Evolutionary conservation across 208 protist species (phyloP).

Genomic region (Naegleria lovaniensis): DNA sequence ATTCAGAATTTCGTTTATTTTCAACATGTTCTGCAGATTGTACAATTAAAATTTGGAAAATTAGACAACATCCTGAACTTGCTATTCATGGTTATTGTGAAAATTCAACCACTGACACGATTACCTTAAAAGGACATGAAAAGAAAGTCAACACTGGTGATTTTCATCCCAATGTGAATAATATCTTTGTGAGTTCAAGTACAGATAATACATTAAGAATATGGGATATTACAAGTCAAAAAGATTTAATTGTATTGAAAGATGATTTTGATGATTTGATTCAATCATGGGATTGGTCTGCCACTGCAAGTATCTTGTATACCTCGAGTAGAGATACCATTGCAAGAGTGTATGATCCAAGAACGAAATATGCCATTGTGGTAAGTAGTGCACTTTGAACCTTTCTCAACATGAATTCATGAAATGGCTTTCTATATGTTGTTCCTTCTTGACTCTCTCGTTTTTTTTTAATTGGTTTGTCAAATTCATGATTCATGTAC

Average conservation of each 20-base stretch:
- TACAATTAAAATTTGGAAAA: background rate
- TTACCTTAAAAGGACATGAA: background rate
- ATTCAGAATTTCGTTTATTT: background rate
- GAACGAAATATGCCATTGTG: background rate
- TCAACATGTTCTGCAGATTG: conserved; percentile 7
- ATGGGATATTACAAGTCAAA: background rate
- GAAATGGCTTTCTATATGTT: no score
- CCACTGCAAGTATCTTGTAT: background rate
- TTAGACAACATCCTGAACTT: background rate
- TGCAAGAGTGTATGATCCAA: conserved; percentile 6
- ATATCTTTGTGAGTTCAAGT: background rate
- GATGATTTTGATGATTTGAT: background rate
- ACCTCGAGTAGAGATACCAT: background rate
- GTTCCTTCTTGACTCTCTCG: no score
- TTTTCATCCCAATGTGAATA: background rate
- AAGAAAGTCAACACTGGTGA: background rate
- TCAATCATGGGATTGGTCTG: background rate
- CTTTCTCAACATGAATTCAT: no score
- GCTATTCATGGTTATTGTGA: background rate
- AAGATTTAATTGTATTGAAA: background rate
- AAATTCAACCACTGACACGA: background rate
- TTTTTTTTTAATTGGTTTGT: no score
- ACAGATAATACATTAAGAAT: conserved; percentile 2
- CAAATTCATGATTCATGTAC: no score
- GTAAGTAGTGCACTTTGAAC: no score